Percentiles rank a stretch among this genome's conserved stretches.
Evolutionary conservation across 345 rosid genomes (phyloP).

Genomic region (Melastoma malabathricum): DNA sequence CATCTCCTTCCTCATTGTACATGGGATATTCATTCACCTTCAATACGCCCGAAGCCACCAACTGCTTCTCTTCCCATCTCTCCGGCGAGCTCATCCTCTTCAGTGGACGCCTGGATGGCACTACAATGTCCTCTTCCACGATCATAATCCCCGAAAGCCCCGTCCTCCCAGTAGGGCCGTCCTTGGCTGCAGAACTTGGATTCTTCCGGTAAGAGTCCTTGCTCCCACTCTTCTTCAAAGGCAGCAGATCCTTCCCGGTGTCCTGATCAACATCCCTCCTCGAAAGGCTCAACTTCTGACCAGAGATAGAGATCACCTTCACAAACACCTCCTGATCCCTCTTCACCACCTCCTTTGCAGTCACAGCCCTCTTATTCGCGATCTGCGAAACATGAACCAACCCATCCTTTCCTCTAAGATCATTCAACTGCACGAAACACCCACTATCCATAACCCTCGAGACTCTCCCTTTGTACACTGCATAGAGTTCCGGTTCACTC

Average conservation of each 20-base stretch:
- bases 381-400: constrained; percentile 82
- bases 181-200: constrained; percentile 33
- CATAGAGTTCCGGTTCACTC: constrained; percentile 57
- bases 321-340: constrained; percentile 68
- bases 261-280: constrained; percentile 83
- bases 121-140: constrained; percentile 41
- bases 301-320: constrained; percentile 57
- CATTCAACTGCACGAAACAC: constrained; percentile 71
- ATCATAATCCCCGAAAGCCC: constrained; percentile 71
- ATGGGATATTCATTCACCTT: constrained; percentile 43
- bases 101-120: constrained; percentile 50
- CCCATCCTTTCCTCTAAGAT: constrained; percentile 80
- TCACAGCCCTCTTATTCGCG: constrained; percentile 41
- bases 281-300: constrained; percentile 52
- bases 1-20: constrained; percentile 84
- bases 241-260: constrained; percentile 72
- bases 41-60: constrained; percentile 82
- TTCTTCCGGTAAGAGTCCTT: constrained; percentile 47
- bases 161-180: constrained; percentile 39
- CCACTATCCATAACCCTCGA: constrained; percentile 78
- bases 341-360: constrained; percentile 58
- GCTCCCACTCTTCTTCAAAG: constrained; percentile 37
- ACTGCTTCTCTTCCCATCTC: constrained; percentile 82
- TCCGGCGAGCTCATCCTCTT: constrained; percentile 84
- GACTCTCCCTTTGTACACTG: constrained; percentile 68